Evolutionary conservation across 306 rosid genomes (phyloP), one percentile per base, ranked within the genome.

Genomic region (Quercus ilex): DNA sequence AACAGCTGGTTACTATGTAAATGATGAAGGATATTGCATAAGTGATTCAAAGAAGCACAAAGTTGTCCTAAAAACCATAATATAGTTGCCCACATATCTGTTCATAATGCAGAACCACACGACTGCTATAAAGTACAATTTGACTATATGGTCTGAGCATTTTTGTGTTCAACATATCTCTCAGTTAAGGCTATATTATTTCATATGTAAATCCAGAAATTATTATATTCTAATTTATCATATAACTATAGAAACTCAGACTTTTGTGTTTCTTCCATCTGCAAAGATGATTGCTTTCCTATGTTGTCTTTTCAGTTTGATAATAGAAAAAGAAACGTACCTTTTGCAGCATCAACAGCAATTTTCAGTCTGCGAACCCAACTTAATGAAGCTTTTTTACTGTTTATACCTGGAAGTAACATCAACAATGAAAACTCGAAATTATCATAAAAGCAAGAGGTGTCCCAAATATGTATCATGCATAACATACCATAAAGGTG

Each of bases 321-420:
- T 25, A 28, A 28, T 73, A n/a, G 46, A 58, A 21, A 52, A 20
- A 1, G 35, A 26, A 56, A 69, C 6, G 71, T 82, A 94, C 97
- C 99, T 90, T 94, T 94, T 65, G 97, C 97, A 76, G 99, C 97
- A 86, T 94, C 99, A 15, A 91, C 89, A 35, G 97, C 95, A 78
- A 94, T 91, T 90, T 94, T 94, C 89, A 94, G 89, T 88, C 99
- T 89, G 43, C 97, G 86, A 75, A 91, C 90, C 99, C 99, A 94
- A 74, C 97, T 94, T 58, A 94, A 86, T 62, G 93, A 84, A 68
- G 85, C 81, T 59, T 79, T 90, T 74, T 78, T 77, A 67, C 89
- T 86, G 69, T 82, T 89, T 79, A 85, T 53, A 69, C 97, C 99
- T 94, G 90, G 53, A 33, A 65, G 43, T 55, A 78, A 76, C 70